Percentiles rank a stretch among this genome's conserved stretches.
phyloP scores from a whole-genome alignment of 768 basidiomycete species.

The Favolaschia claudopus region DNA sequence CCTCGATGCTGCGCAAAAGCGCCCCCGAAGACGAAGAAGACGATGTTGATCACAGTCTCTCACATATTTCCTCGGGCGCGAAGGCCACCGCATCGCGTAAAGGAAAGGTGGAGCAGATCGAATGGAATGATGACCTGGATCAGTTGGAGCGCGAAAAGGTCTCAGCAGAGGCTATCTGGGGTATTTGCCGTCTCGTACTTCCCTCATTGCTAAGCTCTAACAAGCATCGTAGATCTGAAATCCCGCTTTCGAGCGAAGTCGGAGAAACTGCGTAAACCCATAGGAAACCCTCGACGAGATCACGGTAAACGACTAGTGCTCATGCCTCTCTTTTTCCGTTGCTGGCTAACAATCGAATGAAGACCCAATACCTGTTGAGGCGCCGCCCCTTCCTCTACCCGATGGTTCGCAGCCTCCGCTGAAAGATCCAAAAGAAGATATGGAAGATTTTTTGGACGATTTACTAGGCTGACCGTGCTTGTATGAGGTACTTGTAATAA shows the following conservation, averaged over 20 bases:
- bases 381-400: slow-evolving; percentile 60
- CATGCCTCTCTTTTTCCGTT: neutral
- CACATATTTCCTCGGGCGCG: slow-evolving; percentile 52
- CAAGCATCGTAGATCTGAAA: slow-evolving; percentile 57
- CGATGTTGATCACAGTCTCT: slow-evolving; percentile 66
- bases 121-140: slow-evolving; percentile 75
- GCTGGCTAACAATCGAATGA: too few species aligned
- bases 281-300: slow-evolving; percentile 40
- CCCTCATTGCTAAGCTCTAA: neutral
- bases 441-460: slow-evolving; percentile 80
- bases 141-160: slow-evolving; percentile 73
- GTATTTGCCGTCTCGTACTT: slow-evolving; percentile 43
- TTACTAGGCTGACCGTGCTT: slow-evolving; percentile 60
- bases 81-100: slow-evolving; percentile 50
- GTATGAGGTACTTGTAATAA: too few species aligned
- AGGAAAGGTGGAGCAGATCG: slow-evolving; percentile 67
- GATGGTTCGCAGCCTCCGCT: slow-evolving; percentile 35
- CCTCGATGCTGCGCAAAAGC: slow-evolving; percentile 26
- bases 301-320: slow-evolving; percentile 31
- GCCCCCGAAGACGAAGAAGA: slow-evolving; percentile 56
- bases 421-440: slow-evolving; percentile 58
- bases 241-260: slow-evolving; percentile 64
- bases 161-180: slow-evolving; percentile 78
- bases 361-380: slow-evolving; percentile 41
- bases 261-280: slow-evolving; percentile 45